Evolutionary conservation across 441 rosid species (phyloP), one percentile per base, ranked within the genome.

Genomic region (Croton laevigatus): DNA sequence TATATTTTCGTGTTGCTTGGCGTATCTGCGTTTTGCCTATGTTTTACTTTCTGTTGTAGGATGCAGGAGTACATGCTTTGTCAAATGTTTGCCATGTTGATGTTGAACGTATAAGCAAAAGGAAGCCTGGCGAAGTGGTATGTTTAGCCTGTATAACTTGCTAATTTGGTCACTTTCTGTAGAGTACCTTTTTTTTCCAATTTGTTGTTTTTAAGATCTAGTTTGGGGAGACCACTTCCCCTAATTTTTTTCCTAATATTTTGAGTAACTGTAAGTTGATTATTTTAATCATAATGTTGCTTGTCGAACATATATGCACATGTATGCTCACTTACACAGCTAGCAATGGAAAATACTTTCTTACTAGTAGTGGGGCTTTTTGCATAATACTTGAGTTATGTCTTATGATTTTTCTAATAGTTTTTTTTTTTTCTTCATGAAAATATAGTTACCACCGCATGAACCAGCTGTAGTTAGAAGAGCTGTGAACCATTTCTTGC

Each of bases 1-100:
- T 27, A 27, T 27, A 27, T 27, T 27, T 27, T 27, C 32, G 32
- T 27, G 32, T 27, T 27, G 32, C 32, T 1, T 27, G 1, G 32
- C 2, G 32, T 2, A 27, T 27, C 2, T 27, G 32, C 32, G 2
- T 27, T 27, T 27, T 27, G 32, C 32, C 32, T 27, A 27, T 27
- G 32, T 27, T 27, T 27, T 27, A 27, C 2, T 27, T 27, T 27
- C 32, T 27, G 32, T 71, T 81, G 70, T 80, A 95, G 99, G 99
- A 95, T 84, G 92, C 98, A 10, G 99, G 99, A 65, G 99, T 95
- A n/a, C 99, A 95, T 80, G 97, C 99, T 63, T 78, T 93, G 60
- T 84, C 96, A 20, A 95, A 95, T 77, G 99, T 91, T 76, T 92
- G 96, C 71, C 99, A 95, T 86, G 96, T 92, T 23, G 98, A 92